phyloP scores from a whole-genome alignment of 1,284 basidiomycete species.

The Malassezia obtusa region DNA sequence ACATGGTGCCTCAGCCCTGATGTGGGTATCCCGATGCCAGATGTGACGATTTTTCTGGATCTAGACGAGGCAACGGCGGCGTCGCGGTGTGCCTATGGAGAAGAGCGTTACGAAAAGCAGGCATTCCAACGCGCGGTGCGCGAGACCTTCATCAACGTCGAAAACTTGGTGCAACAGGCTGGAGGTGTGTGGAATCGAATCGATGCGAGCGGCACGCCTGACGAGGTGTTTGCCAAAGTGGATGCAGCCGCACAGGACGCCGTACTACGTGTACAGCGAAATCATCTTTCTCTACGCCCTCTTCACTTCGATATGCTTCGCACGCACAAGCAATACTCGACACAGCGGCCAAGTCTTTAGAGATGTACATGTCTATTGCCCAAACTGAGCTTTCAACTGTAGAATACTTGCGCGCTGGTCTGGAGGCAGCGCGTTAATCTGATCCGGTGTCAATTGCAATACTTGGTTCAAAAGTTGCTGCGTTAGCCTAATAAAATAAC shows the following conservation, averaged over 20 bases:
- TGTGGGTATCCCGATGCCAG: conserved; percentile 72
- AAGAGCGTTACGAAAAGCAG: conserved; percentile 58
- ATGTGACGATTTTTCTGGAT: conserved; percentile 77
- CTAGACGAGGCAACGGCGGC: conserved; percentile 64
- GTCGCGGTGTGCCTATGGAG: conserved; percentile 73
- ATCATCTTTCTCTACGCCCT: conserved; percentile 13
- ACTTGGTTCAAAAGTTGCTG: conserved; percentile 57
- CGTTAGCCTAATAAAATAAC: not conserved
- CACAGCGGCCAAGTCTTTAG: conserved; percentile 2
- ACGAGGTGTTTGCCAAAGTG: conserved; percentile 37
- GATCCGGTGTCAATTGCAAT: conserved; percentile 69
- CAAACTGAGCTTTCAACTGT: conserved; percentile 51
- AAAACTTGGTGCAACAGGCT: conserved; percentile 20
- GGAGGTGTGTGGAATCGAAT: conserved; percentile 32
- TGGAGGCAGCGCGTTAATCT: conserved; percentile 73
- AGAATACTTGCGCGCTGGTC: conserved; percentile 74
- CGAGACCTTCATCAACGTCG: conserved; percentile 29
- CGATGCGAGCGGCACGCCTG: conserved; percentile 31
- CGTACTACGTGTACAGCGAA: conserved; percentile 20
- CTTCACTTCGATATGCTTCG: conserved; percentile 14
- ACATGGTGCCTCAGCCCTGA: conserved; percentile 81
- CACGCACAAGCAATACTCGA: conserved; percentile 10
- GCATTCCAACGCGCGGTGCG: conserved; percentile 47
- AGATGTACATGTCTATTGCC: conserved; percentile 19
- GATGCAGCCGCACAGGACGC: conserved; percentile 19